phyloP scores from a whole-genome alignment of 306 rosid genomes.

The Quercus gilva region DNA sequence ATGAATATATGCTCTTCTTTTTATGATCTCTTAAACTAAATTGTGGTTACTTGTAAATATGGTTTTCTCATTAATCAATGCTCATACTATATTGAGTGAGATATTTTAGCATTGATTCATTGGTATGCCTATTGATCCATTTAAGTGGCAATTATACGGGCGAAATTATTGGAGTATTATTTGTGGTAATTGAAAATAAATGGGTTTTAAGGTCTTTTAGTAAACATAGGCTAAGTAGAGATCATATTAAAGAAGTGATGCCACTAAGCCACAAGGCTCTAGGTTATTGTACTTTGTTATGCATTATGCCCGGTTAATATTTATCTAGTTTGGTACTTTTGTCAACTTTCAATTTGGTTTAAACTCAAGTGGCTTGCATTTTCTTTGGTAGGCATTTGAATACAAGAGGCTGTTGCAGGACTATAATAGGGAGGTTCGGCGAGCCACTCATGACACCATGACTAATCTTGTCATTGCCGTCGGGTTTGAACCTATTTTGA shows the following conservation, averaged over 20 bases:
- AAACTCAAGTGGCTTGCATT: constrained; percentile 14
- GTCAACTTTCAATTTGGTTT: constrained; percentile 9
- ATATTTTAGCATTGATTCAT: background rate
- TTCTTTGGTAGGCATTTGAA: constrained; percentile 67
- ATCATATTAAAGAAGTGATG: background rate
- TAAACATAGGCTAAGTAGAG: background rate
- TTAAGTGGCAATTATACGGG: background rate
- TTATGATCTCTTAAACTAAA: background rate
- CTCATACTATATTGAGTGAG: background rate
- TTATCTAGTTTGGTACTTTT: background rate
- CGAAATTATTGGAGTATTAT: background rate
- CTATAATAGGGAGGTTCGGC: constrained; percentile 92
- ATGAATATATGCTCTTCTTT: background rate
- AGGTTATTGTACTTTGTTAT: background rate
- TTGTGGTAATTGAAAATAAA: background rate
- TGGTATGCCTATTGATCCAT: background rate
- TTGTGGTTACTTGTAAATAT: background rate
- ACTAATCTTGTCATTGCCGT: constrained; percentile 55
- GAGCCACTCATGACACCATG: constrained; percentile 93
- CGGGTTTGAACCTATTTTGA: constrained; percentile 56
- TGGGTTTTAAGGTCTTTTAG: background rate
- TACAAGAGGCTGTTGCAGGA: constrained; percentile 91
- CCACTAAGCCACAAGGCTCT: too few species aligned
- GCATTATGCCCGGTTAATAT: background rate
- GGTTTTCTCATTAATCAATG: background rate